phyloP scores from a whole-genome alignment of 352 stramenopile species.

The Phytophthora uliginosa region DNA sequence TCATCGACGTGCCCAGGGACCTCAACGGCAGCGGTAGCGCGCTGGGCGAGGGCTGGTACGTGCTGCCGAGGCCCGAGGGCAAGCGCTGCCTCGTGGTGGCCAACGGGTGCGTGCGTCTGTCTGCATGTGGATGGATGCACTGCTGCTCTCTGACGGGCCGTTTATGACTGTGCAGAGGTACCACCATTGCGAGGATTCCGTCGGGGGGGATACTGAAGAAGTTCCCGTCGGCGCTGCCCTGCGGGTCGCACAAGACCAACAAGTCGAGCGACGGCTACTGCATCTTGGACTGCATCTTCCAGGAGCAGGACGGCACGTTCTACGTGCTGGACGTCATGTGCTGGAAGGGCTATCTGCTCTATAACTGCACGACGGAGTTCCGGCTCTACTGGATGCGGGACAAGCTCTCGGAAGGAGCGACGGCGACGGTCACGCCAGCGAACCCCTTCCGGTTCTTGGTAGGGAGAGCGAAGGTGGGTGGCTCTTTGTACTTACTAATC shows the following conservation, averaged over 20 bases:
- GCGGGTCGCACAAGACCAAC: constrained; percentile 86
- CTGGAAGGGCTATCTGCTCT: constrained; percentile 95
- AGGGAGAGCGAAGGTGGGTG: not conserved
- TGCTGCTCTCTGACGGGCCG: not conserved
- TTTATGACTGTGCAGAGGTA: constrained; percentile 49
- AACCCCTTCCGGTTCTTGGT: constrained; percentile 89
- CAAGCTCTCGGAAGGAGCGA: constrained; percentile 86
- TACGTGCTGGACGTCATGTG: constrained; percentile 96
- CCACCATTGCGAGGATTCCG: constrained; percentile 83
- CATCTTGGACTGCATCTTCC: constrained; percentile 94
- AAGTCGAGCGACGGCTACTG: constrained; percentile 79
- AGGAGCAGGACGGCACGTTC: constrained; percentile 90
- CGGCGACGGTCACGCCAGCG: constrained; percentile 50
- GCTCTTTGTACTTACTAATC: not conserved
- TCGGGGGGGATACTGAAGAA: constrained; percentile 88
- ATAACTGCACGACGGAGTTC: constrained; percentile 95
- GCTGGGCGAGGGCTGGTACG: constrained; percentile 89
- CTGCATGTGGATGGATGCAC: not conserved
- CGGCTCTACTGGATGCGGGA: constrained; percentile 93
- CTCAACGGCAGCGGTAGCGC: constrained; percentile 83
- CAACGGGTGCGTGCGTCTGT: constrained; percentile 64
- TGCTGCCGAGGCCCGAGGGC: constrained; percentile 92
- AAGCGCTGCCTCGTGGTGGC: constrained; percentile 92
- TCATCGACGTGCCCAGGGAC: constrained; percentile 86
- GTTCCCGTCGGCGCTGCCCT: constrained; percentile 87